phyloP scores from a whole-genome alignment of 2,329 filamentous ascomycete species.

The Paecilomyces formosus region DNA sequence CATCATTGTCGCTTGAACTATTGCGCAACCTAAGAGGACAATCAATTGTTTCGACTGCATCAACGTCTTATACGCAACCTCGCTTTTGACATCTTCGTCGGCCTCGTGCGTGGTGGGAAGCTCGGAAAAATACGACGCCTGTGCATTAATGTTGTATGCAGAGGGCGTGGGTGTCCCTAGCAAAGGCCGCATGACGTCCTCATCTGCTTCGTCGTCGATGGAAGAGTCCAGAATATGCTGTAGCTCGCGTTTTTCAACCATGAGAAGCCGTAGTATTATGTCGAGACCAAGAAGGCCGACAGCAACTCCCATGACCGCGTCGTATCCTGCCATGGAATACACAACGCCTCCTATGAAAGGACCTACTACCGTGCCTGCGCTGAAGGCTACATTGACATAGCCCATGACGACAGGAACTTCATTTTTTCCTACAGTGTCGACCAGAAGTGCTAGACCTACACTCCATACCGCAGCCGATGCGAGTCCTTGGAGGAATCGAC shows the following conservation, averaged over 20 bases:
- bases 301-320: constrained; percentile 27
- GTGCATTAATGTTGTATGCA: not conserved
- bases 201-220: not conserved
- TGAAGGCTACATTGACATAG: constrained; percentile 44
- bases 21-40: not conserved
- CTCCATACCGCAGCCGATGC: constrained; percentile 55
- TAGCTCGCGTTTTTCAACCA: not conserved
- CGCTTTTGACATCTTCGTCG: not conserved
- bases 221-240: not conserved
- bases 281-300: constrained; percentile 5
- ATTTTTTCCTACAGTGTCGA: constrained; percentile 52
- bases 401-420: constrained; percentile 56
- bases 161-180: not conserved
- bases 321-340: constrained; percentile 25
- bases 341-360: constrained; percentile 54
- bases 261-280: constrained; percentile 7
- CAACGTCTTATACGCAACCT: not conserved
- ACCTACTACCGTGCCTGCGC: constrained; percentile 49
- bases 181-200: not conserved
- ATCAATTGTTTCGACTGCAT: not conserved
- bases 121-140: not conserved
- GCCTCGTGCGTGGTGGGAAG: not conserved
- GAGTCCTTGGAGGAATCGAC: constrained; percentile 50
- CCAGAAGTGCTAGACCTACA: constrained; percentile 49
- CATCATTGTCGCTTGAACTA: not conserved